Percentiles rank a stretch among this genome's conserved stretches.
Evolutionary conservation across 169 alveolate genomes (phyloP).

Genomic region (Eimeria mitis): DNA sequence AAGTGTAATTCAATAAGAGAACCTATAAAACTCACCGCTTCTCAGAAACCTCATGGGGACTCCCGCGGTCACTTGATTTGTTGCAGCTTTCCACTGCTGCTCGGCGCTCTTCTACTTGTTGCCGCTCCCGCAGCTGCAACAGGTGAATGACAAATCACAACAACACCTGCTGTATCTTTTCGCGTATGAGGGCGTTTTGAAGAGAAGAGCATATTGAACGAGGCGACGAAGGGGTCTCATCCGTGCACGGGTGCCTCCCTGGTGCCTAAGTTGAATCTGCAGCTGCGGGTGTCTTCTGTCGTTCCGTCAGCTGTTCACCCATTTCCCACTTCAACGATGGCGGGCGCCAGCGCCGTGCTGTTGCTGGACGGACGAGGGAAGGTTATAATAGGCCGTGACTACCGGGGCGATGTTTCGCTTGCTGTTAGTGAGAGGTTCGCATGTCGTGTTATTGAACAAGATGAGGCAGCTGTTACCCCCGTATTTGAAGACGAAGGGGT

Average conservation of each 20-base stretch:
- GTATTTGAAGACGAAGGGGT: conserved; percentile 97
- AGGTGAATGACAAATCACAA: not conserved
- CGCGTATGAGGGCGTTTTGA: conserved; percentile 24
- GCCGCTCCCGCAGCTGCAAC: conserved; percentile 1
- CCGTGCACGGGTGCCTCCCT: conserved; percentile 16
- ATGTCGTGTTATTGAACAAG: conserved; percentile 91
- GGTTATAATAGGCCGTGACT: conserved; percentile 93
- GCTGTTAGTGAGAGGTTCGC: conserved; percentile 78
- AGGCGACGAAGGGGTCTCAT: not conserved
- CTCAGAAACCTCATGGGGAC: conserved; percentile 47
- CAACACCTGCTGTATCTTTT: not conserved
- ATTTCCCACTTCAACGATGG: conserved; percentile 82
- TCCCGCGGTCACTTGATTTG: conserved; percentile 58
- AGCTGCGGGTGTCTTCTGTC: conserved; percentile 9
- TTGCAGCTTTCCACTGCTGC: conserved; percentile 59
- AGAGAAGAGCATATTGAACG: not conserved
- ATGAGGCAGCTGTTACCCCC: conserved; percentile 96
- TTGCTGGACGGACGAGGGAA: conserved; percentile 96
- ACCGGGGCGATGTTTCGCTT: conserved; percentile 96
- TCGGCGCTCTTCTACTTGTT: not conserved
- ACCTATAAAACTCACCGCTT: not conserved
- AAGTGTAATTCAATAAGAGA: conserved; percentile 1
- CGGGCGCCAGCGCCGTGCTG: conserved; percentile 97
- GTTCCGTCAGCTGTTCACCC: not conserved
- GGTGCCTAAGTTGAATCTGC: conserved; percentile 2